Percentiles rank a stretch among this genome's conserved stretches.
phyloP scores from a whole-genome alignment of 345 rosid species.

The Salix suchowensis region DNA sequence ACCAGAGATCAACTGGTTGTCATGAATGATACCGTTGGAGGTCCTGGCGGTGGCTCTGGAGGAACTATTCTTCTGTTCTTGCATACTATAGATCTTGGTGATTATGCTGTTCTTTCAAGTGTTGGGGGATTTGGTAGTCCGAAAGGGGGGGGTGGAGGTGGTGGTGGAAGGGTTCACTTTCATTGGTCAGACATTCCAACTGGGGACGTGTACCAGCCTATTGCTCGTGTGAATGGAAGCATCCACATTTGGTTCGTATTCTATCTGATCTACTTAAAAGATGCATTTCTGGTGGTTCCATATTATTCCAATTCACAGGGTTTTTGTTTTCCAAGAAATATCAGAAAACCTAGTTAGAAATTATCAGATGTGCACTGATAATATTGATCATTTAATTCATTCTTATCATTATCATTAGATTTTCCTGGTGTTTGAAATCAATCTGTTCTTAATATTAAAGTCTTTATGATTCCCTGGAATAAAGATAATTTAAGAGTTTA shows the following conservation, averaged over 20 bases:
- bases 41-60: constrained; percentile 98
- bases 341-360: not conserved
- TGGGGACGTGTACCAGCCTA: constrained; percentile 97
- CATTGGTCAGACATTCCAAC: constrained; percentile 97
- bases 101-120: constrained; percentile 73
- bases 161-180: constrained; percentile 99
- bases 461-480: not conserved
- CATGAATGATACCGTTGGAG: constrained; percentile 29
- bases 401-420: not conserved
- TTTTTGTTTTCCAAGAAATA: not conserved
- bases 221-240: constrained; percentile 77
- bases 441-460: not conserved
- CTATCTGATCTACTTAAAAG: not conserved
- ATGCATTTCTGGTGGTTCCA: not conserved
- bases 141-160: constrained; percentile 87
- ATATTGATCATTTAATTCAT: not conserved
- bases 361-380: not conserved
- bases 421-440: not conserved
- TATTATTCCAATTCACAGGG: not conserved
- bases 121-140: constrained; percentile 84
- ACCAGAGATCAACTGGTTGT: constrained; percentile 17
- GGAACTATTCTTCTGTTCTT: constrained; percentile 83
- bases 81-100: constrained; percentile 52
- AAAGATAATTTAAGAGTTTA: not conserved
- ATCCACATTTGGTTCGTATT: constrained; percentile 60